phyloP scores from a whole-genome alignment of 176 grass and related monocot genomes.

The Rhynchospora pubera region DNA sequence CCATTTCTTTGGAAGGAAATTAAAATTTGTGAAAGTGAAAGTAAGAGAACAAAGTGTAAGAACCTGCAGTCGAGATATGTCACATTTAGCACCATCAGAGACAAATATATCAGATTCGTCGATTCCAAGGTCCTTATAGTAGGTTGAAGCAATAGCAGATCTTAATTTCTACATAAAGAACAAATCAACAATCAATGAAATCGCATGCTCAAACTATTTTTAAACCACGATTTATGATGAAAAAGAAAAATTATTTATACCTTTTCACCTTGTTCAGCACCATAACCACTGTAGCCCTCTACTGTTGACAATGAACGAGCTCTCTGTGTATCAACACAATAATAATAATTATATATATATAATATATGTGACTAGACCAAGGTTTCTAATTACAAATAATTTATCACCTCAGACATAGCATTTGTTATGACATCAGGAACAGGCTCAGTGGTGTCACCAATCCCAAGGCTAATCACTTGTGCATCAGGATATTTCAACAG shows the following conservation, averaged over 20 bases:
- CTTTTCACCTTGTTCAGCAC: slow-evolving; percentile 99
- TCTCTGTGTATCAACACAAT: slow-evolving; percentile 29
- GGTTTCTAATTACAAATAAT: neutral
- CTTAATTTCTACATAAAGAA: slow-evolving; percentile 68
- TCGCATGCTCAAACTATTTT: neutral
- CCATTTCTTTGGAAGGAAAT: neutral
- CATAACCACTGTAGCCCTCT: slow-evolving; percentile 94
- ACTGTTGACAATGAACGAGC: slow-evolving; percentile 61
- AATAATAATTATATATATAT: neutral
- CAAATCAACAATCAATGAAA: neutral
- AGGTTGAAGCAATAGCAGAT: slow-evolving; percentile 69
- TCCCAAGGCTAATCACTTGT: slow-evolving; percentile 87
- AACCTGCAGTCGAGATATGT: slow-evolving; percentile 96
- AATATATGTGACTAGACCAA: neutral
- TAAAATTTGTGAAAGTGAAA: neutral
- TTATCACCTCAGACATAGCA: slow-evolving; percentile 68
- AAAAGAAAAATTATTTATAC: slow-evolving; percentile 22
- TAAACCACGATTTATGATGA: neutral
- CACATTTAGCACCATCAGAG: slow-evolving; percentile 98
- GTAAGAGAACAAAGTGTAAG: neutral
- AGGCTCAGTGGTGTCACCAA: slow-evolving; percentile 88
- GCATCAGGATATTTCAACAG: slow-evolving; percentile 72
- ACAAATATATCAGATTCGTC: slow-evolving; percentile 85
- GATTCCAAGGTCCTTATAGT: slow-evolving; percentile 78
- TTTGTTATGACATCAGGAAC: slow-evolving; percentile 78